Evolutionary conservation across 495 filamentous ascomycete species (phyloP).

Genomic region (Daldinia loculata): DNA sequence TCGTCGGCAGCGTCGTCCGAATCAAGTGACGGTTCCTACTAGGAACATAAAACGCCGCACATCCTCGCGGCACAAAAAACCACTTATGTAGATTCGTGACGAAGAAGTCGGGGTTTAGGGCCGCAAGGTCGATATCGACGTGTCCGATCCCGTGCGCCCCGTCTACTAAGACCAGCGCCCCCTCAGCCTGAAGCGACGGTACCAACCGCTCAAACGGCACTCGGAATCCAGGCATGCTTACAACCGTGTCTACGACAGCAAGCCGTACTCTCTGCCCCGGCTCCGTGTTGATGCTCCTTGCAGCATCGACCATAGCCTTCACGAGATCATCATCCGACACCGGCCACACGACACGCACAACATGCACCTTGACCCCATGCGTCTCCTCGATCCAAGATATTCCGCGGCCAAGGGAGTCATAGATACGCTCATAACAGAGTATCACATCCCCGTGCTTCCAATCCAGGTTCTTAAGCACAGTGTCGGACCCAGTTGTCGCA

Average conservation of each 20-base stretch:
- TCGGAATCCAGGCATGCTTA: slow-evolving; percentile 75
- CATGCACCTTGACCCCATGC: slow-evolving; percentile 23
- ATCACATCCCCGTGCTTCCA: slow-evolving; percentile 50
- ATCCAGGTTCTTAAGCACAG: slow-evolving; percentile 72
- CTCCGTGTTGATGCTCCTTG: slow-evolving; percentile 51
- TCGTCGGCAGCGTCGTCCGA: slow-evolving; percentile 78
- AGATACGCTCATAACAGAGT: slow-evolving; percentile 63
- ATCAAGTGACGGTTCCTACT: slow-evolving; percentile 75
- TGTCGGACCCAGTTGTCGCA: slow-evolving; percentile 78
- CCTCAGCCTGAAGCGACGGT: slow-evolving; percentile 67
- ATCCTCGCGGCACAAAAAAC: slow-evolving; percentile 84
- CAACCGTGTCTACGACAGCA: slow-evolving; percentile 82
- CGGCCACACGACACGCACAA: slow-evolving; percentile 61
- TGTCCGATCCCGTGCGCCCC: slow-evolving; percentile 85
- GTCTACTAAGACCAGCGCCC: slow-evolving; percentile 73
- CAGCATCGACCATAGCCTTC: slow-evolving; percentile 56
- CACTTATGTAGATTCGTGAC: slow-evolving; percentile 90
- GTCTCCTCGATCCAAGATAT: slow-evolving; percentile 69
- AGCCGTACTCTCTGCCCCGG: slow-evolving; percentile 61
- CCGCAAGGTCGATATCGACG: slow-evolving; percentile 69
- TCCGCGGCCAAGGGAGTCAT: slow-evolving; percentile 69
- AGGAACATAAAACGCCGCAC: slow-evolving; percentile 82
- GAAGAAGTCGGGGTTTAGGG: slow-evolving; percentile 82
- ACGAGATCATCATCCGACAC: slow-evolving; percentile 67
- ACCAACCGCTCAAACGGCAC: slow-evolving; percentile 79